Conservation (phyloP, 208 protist genomes). For the Histomonas meleagridis region DNA sequence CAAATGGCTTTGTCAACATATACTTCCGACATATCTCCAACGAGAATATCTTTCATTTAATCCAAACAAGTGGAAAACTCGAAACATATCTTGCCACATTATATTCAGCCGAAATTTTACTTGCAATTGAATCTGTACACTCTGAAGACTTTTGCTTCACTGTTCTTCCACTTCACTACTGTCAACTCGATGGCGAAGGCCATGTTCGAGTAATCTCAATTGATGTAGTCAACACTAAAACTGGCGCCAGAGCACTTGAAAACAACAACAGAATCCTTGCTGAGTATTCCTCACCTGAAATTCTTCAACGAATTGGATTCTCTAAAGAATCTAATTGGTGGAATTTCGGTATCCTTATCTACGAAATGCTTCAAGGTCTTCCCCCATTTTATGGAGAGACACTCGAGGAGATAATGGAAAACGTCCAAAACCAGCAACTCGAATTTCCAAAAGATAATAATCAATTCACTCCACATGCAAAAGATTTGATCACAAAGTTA, state of each 20-base stretch:
- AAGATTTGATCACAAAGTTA: conserved; percentile 33
- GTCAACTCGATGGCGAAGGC: conserved; percentile 38
- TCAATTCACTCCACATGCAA: conserved; percentile 49
- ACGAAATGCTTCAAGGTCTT: conserved; percentile 61
- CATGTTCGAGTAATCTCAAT: not conserved
- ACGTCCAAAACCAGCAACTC: no score
- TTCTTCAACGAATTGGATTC: not conserved
- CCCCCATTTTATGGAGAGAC: conserved; percentile 60
- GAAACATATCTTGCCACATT: no score
- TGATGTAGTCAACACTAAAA: no score
- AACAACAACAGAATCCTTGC: not conserved
- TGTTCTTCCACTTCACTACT: conserved; percentile 41
- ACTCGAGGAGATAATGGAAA: no score
- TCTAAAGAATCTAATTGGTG: conserved; percentile 60
- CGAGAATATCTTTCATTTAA: no score
- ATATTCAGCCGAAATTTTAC: conserved; percentile 35
- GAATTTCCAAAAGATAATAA: no score
- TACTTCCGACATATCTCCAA: no score
- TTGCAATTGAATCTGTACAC: conserved; percentile 42
- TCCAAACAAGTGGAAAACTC: no score
- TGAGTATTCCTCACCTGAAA: not conserved
- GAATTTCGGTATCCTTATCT: conserved; percentile 61
- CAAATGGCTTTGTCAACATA: no score
- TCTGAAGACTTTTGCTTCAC: conserved; percentile 14
- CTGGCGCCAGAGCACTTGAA: no score